Percentiles rank a stretch among this genome's conserved stretches.
phyloP scores from a whole-genome alignment of 148 eudicot genomes.

The Agrostemma githago region DNA sequence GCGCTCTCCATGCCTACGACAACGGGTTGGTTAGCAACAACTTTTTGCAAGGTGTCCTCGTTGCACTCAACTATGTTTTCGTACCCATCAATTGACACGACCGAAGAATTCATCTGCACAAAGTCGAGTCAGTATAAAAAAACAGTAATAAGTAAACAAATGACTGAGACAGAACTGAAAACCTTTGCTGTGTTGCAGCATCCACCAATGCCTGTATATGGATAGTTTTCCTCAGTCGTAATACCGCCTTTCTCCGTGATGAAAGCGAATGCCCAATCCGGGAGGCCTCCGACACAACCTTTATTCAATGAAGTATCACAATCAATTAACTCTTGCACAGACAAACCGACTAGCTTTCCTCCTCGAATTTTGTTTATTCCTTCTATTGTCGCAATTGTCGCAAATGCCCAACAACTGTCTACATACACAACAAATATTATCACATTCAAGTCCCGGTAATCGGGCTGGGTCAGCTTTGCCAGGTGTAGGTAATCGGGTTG shows the following conservation, averaged over 20 bases:
- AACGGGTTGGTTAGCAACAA: conserved; percentile 73
- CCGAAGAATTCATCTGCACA: conserved; percentile 42
- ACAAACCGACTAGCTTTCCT: conserved; percentile 53
- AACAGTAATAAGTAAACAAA: not conserved
- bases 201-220: conserved; percentile 58
- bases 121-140: not conserved
- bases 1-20: conserved; percentile 71
- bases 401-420: conserved; percentile 98
- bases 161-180: too few relatives aligned
- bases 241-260: conserved; percentile 66
- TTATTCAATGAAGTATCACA: conserved; percentile 57
- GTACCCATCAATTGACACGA: conserved; percentile 70
- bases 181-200: conserved; percentile 50
- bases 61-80: conserved; percentile 57
- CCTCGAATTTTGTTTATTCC: conserved; percentile 79
- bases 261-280: conserved; percentile 68
- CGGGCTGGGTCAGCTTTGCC: not conserved
- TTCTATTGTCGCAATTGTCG: conserved; percentile 61
- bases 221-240: conserved; percentile 53
- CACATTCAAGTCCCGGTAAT: not conserved
- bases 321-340: conserved; percentile 85
- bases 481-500: not conserved
- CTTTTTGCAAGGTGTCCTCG: conserved; percentile 59
- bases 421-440: conserved; percentile 9
- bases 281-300: conserved; percentile 80